phyloP scores from a whole-genome alignment of 495 filamentous ascomycete species.

The Hypomontagnella monticulosa region DNA sequence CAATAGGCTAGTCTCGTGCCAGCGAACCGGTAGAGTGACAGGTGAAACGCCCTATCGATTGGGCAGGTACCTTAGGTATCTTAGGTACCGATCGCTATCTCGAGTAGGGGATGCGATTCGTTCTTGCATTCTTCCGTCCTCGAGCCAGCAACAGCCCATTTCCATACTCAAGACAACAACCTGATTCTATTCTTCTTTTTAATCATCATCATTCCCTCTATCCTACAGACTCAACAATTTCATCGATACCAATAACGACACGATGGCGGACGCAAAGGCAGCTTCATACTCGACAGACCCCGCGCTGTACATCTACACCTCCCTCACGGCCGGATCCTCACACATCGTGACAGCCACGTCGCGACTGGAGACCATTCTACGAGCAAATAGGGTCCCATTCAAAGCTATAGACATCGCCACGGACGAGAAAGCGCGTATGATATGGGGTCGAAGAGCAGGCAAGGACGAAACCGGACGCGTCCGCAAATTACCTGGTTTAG shows the following conservation, averaged over 20 bases:
- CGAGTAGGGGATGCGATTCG: constrained; percentile 16
- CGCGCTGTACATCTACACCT: constrained; percentile 92
- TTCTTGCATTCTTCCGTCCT: constrained; percentile 26
- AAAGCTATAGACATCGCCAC: constrained; percentile 91
- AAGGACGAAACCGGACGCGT: constrained; percentile 67
- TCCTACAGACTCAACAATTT: background rate
- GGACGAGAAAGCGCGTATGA: constrained; percentile 87
- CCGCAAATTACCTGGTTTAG: constrained; percentile 87
- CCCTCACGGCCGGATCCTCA: constrained; percentile 92
- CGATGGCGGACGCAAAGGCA: constrained; percentile 59
- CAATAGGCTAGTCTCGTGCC: constrained; percentile 21
- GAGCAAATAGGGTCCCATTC: constrained; percentile 93
- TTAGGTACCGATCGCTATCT: constrained; percentile 26
- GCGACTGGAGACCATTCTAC: constrained; percentile 93
- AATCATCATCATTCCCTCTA: background rate
- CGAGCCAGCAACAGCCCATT: constrained; percentile 11
- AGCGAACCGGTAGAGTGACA: constrained; percentile 9
- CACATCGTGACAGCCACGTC: constrained; percentile 97
- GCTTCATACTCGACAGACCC: constrained; percentile 74
- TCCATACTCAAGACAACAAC: constrained; percentile 18
- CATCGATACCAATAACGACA: constrained; percentile 14
- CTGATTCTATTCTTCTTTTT: constrained; percentile 14
- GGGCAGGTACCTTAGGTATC: background rate
- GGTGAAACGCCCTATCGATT: constrained; percentile 36
- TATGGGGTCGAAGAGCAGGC: constrained; percentile 84